Evolutionary conservation across 345 rosid species (phyloP).

Genomic region (Populus simonii): DNA sequence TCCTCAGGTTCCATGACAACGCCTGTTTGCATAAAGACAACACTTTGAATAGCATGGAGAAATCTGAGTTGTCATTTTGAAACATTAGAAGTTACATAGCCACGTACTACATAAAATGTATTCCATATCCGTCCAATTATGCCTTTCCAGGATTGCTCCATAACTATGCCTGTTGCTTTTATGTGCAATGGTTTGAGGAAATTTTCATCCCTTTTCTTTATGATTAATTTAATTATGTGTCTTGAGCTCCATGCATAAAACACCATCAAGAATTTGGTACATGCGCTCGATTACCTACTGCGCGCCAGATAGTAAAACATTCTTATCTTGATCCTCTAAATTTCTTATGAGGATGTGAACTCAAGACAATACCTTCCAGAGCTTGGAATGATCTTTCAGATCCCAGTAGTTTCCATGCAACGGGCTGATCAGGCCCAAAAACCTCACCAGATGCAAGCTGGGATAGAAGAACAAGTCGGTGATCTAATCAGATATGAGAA

Average conservation of each 20-base stretch:
- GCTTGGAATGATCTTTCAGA: constrained; percentile 91
- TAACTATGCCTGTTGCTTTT: not conserved
- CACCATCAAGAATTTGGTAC: not conserved
- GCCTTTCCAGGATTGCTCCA: not conserved
- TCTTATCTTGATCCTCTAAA: not conserved
- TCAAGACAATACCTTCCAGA: constrained; percentile 66
- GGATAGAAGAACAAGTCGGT: constrained; percentile 14
- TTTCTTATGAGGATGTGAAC: not conserved
- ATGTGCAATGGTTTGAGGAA: not conserved
- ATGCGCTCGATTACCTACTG: not conserved
- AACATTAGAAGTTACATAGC: not conserved
- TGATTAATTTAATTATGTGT: not conserved
- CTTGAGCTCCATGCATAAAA: not conserved
- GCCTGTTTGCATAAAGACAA: too few species aligned
- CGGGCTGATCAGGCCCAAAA: constrained; percentile 86
- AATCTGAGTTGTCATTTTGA: too few species aligned
- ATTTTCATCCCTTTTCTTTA: not conserved
- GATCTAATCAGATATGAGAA: not conserved
- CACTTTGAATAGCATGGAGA: too few species aligned
- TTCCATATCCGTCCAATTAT: not conserved
- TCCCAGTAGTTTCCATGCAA: constrained; percentile 85
- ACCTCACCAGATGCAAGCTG: constrained; percentile 97
- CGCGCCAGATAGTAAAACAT: not conserved
- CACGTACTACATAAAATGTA: not conserved
- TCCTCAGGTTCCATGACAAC: too few species aligned